phyloP scores from a whole-genome alignment of 83 land plant species.

The Isoetes engelmannii region DNA sequence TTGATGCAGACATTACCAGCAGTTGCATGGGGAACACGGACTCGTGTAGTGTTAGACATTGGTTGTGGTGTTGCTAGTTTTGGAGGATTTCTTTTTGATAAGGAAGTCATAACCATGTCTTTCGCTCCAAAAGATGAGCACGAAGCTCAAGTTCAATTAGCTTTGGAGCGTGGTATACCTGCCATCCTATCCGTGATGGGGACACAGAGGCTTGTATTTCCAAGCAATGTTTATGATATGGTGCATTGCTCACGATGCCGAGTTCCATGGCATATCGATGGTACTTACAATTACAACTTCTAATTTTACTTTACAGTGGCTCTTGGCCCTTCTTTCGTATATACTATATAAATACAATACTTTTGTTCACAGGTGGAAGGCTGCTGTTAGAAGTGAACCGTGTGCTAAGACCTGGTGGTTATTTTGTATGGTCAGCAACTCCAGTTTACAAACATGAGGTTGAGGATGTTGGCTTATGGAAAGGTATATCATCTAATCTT shows the following conservation, averaged over 20 bases:
- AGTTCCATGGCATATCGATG: constrained; percentile 83
- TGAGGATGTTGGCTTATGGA: constrained; percentile 19
- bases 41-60: constrained; percentile 74
- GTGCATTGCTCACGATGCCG: constrained; percentile 84
- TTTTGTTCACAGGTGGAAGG: constrained; percentile 12
- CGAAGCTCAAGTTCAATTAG: constrained; percentile 16
- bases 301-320: background rate
- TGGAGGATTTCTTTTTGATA: constrained; percentile 85
- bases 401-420: constrained; percentile 22
- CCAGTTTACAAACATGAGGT: constrained; percentile 11
- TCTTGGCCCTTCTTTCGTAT: background rate
- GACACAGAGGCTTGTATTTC: constrained; percentile 75
- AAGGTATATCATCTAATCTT: constrained; percentile 13
- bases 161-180: constrained; percentile 94
- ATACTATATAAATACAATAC: background rate
- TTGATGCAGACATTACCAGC: constrained; percentile 51
- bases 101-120: constrained; percentile 61
- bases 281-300: constrained; percentile 22
- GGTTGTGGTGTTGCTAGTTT: constrained; percentile 98
- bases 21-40: constrained; percentile 76
- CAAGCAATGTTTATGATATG: constrained; percentile 80
- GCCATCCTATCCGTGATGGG: constrained; percentile 67
- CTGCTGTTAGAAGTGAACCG: constrained; percentile 25
- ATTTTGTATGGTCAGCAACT: constrained; percentile 27
- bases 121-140: constrained; percentile 18